phyloP scores from a whole-genome alignment of 345 rosid species.

The Draba incana region DNA sequence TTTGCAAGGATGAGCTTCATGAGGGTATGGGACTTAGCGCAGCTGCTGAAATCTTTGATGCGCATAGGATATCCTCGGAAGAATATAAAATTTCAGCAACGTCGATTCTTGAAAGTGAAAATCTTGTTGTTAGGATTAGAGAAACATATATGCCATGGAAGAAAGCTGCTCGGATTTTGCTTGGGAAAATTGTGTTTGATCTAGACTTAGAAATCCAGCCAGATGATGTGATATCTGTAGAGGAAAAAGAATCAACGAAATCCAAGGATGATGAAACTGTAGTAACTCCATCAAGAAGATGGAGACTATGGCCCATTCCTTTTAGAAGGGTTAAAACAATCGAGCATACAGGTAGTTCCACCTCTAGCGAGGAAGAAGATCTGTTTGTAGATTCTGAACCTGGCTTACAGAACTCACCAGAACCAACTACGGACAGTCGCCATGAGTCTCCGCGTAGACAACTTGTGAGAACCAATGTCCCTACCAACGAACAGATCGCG shows the following conservation, averaged over 20 bases:
- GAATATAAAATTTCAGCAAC: conserved; percentile 60
- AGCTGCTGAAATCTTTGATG: conserved; percentile 74
- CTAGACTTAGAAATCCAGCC: conserved; percentile 65
- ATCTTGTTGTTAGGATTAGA: conserved; percentile 60
- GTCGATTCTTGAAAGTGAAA: conserved; percentile 65
- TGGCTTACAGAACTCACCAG: conserved; percentile 50
- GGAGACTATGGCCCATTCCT: conserved; percentile 90
- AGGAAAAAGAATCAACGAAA: conserved; percentile 49
- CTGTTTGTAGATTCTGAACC: conserved; percentile 78
- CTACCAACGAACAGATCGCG: conserved; percentile 84
- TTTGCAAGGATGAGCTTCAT: conserved; percentile 74
- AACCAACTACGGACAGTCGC: conserved; percentile 39
- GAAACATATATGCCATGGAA: conserved; percentile 73
- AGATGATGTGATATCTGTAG: conserved; percentile 66
- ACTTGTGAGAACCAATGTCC: conserved; percentile 74
- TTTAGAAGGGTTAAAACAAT: conserved; percentile 81
- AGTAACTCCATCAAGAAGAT: conserved; percentile 57
- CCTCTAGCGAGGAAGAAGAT: conserved; percentile 66
- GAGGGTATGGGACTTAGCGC: conserved; percentile 77
- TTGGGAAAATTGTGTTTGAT: conserved; percentile 74
- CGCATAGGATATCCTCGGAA: conserved; percentile 62
- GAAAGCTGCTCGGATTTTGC: conserved; percentile 79
- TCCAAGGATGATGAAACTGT: conserved; percentile 49
- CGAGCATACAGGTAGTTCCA: conserved; percentile 58
- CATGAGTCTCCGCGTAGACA: conserved; percentile 67